Evolutionary conservation across 129 eudicot species (phyloP).

Genomic region (Artemisia annua): DNA sequence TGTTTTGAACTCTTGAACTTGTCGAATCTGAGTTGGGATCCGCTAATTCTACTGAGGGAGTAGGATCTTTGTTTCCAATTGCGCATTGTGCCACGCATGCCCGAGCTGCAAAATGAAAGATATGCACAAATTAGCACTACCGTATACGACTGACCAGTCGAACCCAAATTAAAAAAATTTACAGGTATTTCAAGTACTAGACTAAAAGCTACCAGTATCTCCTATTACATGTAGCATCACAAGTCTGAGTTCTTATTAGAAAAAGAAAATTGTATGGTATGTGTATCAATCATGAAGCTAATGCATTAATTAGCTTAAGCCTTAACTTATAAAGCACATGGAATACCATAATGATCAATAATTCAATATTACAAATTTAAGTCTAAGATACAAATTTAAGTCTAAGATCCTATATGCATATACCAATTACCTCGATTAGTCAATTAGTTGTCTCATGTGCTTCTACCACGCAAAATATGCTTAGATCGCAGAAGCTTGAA

Average conservation of each 20-base stretch:
- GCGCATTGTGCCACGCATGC: slow-evolving; percentile 80
- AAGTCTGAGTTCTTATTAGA: neutral
- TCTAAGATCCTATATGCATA: too few species aligned
- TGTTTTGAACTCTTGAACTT: slow-evolving; percentile 40
- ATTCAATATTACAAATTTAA: too few species aligned
- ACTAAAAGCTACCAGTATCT: neutral
- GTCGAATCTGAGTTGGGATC: slow-evolving; percentile 22
- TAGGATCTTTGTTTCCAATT: slow-evolving; percentile 31
- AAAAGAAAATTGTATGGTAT: neutral
- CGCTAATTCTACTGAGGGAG: slow-evolving; percentile 24
- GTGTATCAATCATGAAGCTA: neutral
- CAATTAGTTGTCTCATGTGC: neutral
- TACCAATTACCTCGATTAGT: neutral
- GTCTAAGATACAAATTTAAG: too few species aligned
- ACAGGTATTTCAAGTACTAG: neutral
- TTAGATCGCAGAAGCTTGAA: neutral
- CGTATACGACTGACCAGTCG: neutral
- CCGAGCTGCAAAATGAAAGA: slow-evolving; percentile 56
- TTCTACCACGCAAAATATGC: neutral
- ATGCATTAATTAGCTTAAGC: too few species aligned
- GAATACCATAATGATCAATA: too few species aligned
- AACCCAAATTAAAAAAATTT: neutral
- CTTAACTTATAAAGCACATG: neutral
- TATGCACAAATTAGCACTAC: slow-evolving; percentile 10
- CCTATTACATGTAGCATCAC: neutral